Percentiles rank a stretch among this genome's conserved stretches.
Conservation (phyloP, 345 rosid genomes). For the Kernera saxatilis region DNA sequence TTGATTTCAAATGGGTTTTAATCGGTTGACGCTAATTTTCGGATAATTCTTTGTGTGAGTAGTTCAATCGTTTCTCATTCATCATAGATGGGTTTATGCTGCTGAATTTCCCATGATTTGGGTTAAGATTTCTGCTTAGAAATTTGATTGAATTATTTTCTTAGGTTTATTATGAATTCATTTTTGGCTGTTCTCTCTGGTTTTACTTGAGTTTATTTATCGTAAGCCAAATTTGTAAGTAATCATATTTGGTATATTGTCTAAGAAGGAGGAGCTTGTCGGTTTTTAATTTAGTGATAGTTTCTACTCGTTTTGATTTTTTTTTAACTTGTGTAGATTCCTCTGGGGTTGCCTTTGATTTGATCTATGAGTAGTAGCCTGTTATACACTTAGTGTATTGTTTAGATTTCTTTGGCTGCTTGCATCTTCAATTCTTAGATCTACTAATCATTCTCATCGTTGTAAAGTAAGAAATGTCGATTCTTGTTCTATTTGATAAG, state of each 20-base stretch:
- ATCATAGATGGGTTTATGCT: not conserved
- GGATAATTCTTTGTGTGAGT: not conserved
- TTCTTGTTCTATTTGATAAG: not conserved
- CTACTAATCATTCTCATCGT: not conserved
- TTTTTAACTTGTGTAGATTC: not conserved
- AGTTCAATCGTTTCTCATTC: constrained; percentile 3
- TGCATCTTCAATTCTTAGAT: not conserved
- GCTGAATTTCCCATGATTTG: constrained; percentile 6
- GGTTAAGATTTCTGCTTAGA: not conserved
- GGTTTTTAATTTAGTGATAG: not conserved
- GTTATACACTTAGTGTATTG: not conserved
- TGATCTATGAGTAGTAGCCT: not conserved
- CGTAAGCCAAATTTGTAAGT: not conserved
- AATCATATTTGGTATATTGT: not conserved
- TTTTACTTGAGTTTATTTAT: not conserved
- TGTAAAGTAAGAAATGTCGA: not conserved
- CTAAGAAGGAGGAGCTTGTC: not conserved
- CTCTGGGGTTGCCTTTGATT: not conserved
- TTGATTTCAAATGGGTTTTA: not conserved
- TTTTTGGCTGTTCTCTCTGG: not conserved
- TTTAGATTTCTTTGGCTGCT: not conserved
- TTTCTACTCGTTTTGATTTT: not conserved
- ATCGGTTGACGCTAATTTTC: not conserved
- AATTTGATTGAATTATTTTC: not conserved
- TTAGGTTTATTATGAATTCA: constrained; percentile 9